These are phyloP conservation scores for Talinum fruticosum DNA, from an alignment of 148 eudicot genomes.

Conservation along the genomic window DNA sequence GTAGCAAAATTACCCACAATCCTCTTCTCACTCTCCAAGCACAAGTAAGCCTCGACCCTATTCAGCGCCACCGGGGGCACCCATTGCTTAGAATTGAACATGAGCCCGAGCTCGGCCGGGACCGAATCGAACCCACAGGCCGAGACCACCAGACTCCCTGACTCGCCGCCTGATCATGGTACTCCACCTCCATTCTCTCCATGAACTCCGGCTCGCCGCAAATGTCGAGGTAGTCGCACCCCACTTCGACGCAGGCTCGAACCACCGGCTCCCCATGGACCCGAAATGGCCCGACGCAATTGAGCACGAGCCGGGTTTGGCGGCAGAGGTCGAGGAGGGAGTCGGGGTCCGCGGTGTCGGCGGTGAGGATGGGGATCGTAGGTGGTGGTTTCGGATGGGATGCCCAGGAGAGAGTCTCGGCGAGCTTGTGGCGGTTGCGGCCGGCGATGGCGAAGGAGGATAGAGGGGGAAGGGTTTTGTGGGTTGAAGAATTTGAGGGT, in stretches of 20 bases:
- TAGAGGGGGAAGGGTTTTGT: slow-evolving; percentile 36
- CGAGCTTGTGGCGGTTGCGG: slow-evolving; percentile 41
- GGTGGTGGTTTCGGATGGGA: slow-evolving; percentile 43
- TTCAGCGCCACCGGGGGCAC: slow-evolving; percentile 33
- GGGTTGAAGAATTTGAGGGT: slow-evolving; percentile 62
- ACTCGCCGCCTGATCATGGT: slow-evolving; percentile 47
- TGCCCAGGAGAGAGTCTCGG: slow-evolving; percentile 65
- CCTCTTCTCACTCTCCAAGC: slow-evolving; percentile 64
- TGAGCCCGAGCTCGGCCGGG: slow-evolving; percentile 75
- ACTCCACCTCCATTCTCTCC: slow-evolving; percentile 63
- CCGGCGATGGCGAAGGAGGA: slow-evolving; percentile 83
- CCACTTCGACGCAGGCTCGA: slow-evolving; percentile 55
- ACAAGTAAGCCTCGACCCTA: slow-evolving; percentile 63
- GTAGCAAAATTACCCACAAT: slow-evolving; percentile 78
- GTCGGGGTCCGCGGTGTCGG: slow-evolving; percentile 44
- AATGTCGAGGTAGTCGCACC: slow-evolving; percentile 76
- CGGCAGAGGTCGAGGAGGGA: slow-evolving; percentile 49
- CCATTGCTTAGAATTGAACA: slow-evolving; percentile 65
- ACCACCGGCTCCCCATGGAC: slow-evolving; percentile 60
- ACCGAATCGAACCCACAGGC: slow-evolving; percentile 93
- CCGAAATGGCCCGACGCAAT: slow-evolving; percentile 86
- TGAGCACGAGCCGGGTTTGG: slow-evolving; percentile 48
- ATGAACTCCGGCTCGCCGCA: slow-evolving; percentile 91
- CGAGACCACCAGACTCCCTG: slow-evolving; percentile 59
- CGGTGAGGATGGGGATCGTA: slow-evolving; percentile 47